Evolutionary conservation across 768 basidiomycete species (phyloP), one percentile per base, ranked within the genome.

Genomic region (Mycena galopus): DNA sequence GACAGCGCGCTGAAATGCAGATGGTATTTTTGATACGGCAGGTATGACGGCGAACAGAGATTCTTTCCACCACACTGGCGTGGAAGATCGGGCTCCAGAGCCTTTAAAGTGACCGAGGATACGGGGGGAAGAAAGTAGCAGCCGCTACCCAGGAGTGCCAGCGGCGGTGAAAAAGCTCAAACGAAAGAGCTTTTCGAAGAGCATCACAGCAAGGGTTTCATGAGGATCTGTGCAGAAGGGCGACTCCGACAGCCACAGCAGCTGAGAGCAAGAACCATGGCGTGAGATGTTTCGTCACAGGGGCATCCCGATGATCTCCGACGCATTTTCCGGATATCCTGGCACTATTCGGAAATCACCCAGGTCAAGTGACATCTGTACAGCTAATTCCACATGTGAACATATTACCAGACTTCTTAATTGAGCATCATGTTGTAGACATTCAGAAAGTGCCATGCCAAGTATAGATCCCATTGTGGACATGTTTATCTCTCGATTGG

Each of bases 21-120:
- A 64, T 50, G 62, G 50, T 64, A 64, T 51, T 64, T 64, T 64
- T 35, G 62, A 51, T 64, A 64, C 62, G 44, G 62, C 62, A 47
- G 44, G 60, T 30, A 47, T 47, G 60, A 30, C 60, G 27, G 60
- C 60, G 50, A 64, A 64, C 33, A 51, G 50, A 64, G 62, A 23
- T 64, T 51, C 62, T 64, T 64, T 64, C 62, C 62, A 51, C 44
- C 47, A 64, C 30, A 64, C 30, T 35, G 62, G 62, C 62, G 50
- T 32, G 44, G 62, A 64, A 61, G 60, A 61, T 44, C 60, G 42
- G 29, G 42, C 60, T 61, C 42, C 42, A 47, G 60, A 61, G 60
- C 39, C 60, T 61, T 44, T 42, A 58, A 35, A 35, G 57, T 37
- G 57, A 25, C 35, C 57, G 35, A 35, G 57, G 35, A 37, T 58